These are phyloP conservation scores for Auxenochlorella pyrenoidosa DNA, from an alignment of 139 green algal genomes.

Conservation along the genomic window DNA sequence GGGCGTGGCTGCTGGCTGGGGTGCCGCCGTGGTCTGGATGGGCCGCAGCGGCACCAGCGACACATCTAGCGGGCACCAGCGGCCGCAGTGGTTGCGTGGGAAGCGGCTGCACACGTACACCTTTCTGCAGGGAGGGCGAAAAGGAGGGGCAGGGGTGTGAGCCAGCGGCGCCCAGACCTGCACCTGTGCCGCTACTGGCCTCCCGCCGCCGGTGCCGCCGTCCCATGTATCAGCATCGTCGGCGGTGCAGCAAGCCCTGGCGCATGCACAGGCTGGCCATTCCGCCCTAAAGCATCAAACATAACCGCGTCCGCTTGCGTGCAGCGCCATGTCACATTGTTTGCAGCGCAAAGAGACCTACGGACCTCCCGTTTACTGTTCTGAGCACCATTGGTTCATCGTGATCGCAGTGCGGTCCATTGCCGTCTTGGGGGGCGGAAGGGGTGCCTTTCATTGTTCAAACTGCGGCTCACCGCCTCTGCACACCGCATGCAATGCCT, in stretches of 20 bases:
- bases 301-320: too few relatives aligned
- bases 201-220: background rate
- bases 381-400: background rate
- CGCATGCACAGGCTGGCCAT: too few relatives aligned
- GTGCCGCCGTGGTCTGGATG: background rate
- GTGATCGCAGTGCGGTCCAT: background rate
- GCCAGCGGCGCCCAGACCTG: too few relatives aligned
- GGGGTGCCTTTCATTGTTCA: too few relatives aligned
- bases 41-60: constrained; percentile 16
- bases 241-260: too few relatives aligned
- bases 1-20: background rate
- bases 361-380: background rate
- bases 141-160: background rate
- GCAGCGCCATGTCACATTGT: background rate
- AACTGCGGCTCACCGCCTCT: too few relatives aligned
- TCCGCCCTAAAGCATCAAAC: too few relatives aligned
- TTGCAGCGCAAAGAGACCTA: background rate
- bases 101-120: constrained; percentile 1
- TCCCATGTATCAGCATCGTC: background rate
- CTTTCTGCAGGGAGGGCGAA: background rate
- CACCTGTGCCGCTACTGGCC: too few relatives aligned
- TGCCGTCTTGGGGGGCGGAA: too few relatives aligned
- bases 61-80: constrained; percentile 15
- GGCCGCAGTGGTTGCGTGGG: constrained; percentile 9
- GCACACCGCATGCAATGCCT: too few relatives aligned